Percentiles rank a stretch among this genome's conserved stretches.
These are phyloP conservation scores for Ceraceosorus guamensis DNA, from an alignment of 1,284 basidiomycete genomes.

Conservation along the genomic window DNA sequence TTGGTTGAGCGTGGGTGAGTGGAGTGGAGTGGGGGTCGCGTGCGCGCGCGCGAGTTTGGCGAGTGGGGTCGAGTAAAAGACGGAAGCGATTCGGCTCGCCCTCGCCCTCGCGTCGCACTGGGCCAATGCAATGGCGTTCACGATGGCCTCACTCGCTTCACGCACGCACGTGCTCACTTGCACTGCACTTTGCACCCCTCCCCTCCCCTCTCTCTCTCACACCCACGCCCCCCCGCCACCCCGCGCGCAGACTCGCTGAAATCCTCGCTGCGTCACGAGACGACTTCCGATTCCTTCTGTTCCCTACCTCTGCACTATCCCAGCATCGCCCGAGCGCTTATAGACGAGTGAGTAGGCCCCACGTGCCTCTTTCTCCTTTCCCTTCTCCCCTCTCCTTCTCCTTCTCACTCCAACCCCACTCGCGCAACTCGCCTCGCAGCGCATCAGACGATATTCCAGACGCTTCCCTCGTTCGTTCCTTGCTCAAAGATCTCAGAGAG, in stretches of 20 bases:
- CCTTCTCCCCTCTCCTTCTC: too few relatives aligned
- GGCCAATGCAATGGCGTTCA: neutral
- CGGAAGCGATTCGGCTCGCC: too few relatives aligned
- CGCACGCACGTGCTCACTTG: too few relatives aligned
- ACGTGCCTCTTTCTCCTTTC: too few relatives aligned
- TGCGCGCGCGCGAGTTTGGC: too few relatives aligned
- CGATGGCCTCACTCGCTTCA: too few relatives aligned
- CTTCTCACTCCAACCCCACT: too few relatives aligned
- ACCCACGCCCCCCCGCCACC: too few relatives aligned
- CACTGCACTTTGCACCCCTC: too few relatives aligned
- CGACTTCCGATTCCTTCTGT: conserved; percentile 37
- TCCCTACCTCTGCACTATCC: conserved; percentile 64
- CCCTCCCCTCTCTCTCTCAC: too few relatives aligned
- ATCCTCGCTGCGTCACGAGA: conserved; percentile 49
- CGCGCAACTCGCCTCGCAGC: conserved; percentile 54
- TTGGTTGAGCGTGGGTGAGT: conserved; percentile 78
- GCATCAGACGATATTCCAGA: conserved; percentile 81
- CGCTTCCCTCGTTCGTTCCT: conserved; percentile 69
- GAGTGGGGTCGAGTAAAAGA: neutral
- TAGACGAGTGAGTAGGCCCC: conserved; percentile 78
- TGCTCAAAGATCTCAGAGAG: conserved; percentile 89
- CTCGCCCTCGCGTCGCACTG: too few relatives aligned
- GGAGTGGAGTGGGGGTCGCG: too few relatives aligned
- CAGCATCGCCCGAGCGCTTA: conserved; percentile 76
- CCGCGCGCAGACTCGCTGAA: conserved; percentile 78